Base-by-base conservation (phyloP, 164 flowering plant genomes). In the Aristolochia californica region DNA sequence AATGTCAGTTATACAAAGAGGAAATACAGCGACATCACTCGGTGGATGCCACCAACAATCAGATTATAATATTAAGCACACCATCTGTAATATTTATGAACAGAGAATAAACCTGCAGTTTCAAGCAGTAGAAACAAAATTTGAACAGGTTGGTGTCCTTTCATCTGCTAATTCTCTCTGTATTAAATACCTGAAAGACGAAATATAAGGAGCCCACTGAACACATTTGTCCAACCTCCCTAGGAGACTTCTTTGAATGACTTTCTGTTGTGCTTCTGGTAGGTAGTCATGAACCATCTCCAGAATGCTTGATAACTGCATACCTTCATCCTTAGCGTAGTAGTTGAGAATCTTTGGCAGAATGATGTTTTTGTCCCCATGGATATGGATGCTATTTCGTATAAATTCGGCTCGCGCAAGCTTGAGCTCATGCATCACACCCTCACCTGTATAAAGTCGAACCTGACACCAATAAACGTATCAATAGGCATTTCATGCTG, bases 381-480 rank as follows among this genome's bases (percentile, higher is more conserved):
- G 72, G 13, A 83, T 66, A 7, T 88, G 85, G 63, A 85, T 78
- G 15, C 84, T 81, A 20, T 91, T 90, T 20, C 84, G 74, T 17
- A 93, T 65, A 68, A 80, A 93, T 68, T 93, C 99, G 50, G 84
- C 94, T 68, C 84, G 89, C 48, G 99, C 97, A 49, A 70, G 62
- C 74, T 89, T 96, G 20, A 93, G 78, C 67, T 93, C 97, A 58
- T 80, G 86, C 51, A 74, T 49, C 53, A 93, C 75, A 68, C 84
- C 73, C 64, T 87, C 84, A 9, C 93, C 84, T 14, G 96, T 84
- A 74, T 89, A 93, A 7, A 80, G 61, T 2, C 91, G 99, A 65
- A 93, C 79, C 63, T 60, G 27, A 22, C 23, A 15, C 40, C 22
- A 60, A 38, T 1, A 53, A 22, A 50, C 13, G 48, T 9, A 14